These are phyloP conservation scores for Tuber borchii DNA, from an alignment of 495 filamentous ascomycete genomes.

Conservation along the genomic window DNA sequence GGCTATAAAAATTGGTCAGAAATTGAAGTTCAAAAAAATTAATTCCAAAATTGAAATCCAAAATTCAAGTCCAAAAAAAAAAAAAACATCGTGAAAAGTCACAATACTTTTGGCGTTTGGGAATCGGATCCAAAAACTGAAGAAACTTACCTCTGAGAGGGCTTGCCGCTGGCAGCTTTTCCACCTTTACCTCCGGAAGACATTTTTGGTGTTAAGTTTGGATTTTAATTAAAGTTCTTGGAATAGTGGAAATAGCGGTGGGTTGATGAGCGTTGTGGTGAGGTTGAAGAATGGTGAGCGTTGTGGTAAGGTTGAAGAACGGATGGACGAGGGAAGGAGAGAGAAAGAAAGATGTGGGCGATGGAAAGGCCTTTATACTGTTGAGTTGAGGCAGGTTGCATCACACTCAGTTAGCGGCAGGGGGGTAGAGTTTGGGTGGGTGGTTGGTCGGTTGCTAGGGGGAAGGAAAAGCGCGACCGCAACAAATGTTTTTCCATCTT, in stretches of 20 bases:
- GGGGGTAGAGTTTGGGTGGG: conserved; percentile 35
- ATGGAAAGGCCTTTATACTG: conserved; percentile 40
- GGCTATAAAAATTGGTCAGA: conserved; percentile 54
- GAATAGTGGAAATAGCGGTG: conserved; percentile 29
- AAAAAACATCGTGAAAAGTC: conserved; percentile 32
- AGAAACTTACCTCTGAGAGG: conserved; percentile 38
- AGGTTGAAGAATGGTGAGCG: conserved; percentile 39
- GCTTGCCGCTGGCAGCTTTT: conserved; percentile 42
- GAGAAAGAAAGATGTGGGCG: conserved; percentile 39
- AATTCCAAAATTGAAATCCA: conserved; percentile 40
- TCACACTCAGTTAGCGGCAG: conserved; percentile 26
- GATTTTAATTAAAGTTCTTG: conserved; percentile 31
- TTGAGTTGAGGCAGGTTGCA: conserved; percentile 34
- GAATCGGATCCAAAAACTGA: background rate
- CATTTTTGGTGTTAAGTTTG: conserved; percentile 39
- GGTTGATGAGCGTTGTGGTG: conserved; percentile 33
- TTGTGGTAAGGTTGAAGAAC: conserved; percentile 36
- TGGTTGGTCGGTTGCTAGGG: conserved; percentile 36
- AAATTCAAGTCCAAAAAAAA: conserved; percentile 14
- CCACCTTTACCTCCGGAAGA: conserved; percentile 44
- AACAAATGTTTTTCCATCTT: conserved; percentile 27
- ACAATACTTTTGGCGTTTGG: conserved; percentile 41
- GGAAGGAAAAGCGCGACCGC: conserved; percentile 42
- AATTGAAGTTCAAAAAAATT: conserved; percentile 26
- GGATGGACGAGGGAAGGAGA: conserved; percentile 44